phyloP scores from a whole-genome alignment of 192 early-diverging fungal species.

The Coemansia sp. region DNA sequence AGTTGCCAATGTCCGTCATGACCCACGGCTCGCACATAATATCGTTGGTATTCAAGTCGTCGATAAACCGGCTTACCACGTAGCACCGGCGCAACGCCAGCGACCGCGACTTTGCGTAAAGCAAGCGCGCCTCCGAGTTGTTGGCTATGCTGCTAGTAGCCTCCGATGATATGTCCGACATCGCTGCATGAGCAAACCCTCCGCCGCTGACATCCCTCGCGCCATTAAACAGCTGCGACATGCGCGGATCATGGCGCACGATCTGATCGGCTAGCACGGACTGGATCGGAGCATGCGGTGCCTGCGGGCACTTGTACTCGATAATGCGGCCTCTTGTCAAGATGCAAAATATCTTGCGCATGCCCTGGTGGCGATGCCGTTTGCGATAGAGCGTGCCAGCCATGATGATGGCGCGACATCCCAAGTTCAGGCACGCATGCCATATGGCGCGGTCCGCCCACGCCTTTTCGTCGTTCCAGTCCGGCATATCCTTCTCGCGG shows the following conservation, averaged over 20 bases:
- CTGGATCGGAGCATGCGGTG: conserved; percentile 17
- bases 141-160: conserved; percentile 3
- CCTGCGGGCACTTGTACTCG: conserved; percentile 39
- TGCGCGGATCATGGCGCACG: conserved; percentile 9
- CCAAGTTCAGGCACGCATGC: conserved; percentile 49
- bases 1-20: conserved; percentile 56
- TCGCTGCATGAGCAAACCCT: not conserved
- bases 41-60: conserved; percentile 39
- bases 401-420: conserved; percentile 54
- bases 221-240: conserved; percentile 28
- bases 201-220: not conserved
- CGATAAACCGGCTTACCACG: conserved; percentile 47
- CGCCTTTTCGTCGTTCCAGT: conserved; percentile 42
- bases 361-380: conserved; percentile 43
- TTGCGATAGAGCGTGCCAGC: conserved; percentile 55
- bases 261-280: conserved; percentile 22
- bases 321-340: conserved; percentile 47
- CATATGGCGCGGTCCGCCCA: conserved; percentile 50
- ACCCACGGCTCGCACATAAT: conserved; percentile 59
- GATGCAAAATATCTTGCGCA: conserved; percentile 55
- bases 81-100: conserved; percentile 49
- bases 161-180: conserved; percentile 7
- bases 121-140: conserved; percentile 19
- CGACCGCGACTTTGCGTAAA: conserved; percentile 29
- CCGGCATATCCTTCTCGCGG: conserved; percentile 26